Conservation (phyloP, 2,329 filamentous ascomycete species). For the Ascomycota sp. region DNA sequence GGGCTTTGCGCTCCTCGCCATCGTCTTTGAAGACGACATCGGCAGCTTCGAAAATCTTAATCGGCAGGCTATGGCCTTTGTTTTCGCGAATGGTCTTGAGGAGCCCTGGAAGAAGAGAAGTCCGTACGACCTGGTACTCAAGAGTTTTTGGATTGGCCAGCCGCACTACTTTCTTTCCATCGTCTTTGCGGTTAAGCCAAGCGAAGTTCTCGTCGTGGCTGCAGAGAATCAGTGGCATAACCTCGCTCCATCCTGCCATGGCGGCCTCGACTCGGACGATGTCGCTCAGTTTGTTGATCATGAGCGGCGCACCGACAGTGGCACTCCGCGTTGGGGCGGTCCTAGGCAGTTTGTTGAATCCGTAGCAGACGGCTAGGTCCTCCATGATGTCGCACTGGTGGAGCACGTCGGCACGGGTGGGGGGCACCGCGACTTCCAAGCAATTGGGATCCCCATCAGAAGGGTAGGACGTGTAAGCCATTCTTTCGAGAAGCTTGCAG, state of each 20-base stretch:
- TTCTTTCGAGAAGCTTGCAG: constrained; percentile 61
- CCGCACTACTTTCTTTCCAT: constrained; percentile 59
- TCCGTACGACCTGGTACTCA: constrained; percentile 85
- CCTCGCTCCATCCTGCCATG: constrained; percentile 89
- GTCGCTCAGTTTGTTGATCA: constrained; percentile 84
- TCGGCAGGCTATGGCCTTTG: constrained; percentile 66
- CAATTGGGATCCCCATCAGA: constrained; percentile 46
- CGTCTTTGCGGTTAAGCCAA: constrained; percentile 78
- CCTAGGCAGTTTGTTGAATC: constrained; percentile 86
- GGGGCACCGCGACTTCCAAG: constrained; percentile 62
- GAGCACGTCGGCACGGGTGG: constrained; percentile 80
- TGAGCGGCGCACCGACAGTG: constrained; percentile 66
- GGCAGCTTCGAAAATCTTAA: constrained; percentile 78
- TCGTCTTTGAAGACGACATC: constrained; percentile 85
- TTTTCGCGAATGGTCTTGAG: constrained; percentile 89
- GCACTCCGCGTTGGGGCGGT: constrained; percentile 68
- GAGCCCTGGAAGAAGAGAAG: constrained; percentile 62
- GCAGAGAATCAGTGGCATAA: constrained; percentile 87
- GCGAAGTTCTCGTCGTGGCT: constrained; percentile 96
- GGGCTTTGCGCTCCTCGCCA: constrained; percentile 56
- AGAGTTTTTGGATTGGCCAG: constrained; percentile 82
- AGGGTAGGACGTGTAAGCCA: constrained; percentile 66
- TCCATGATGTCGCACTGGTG: constrained; percentile 98
- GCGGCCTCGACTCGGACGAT: constrained; percentile 75
- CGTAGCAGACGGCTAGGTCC: constrained; percentile 87